Percentiles rank a stretch among this genome's conserved stretches.
Conservation (phyloP, 2,329 filamentous ascomycete species). For the Fusarium euwallaceae region DNA sequence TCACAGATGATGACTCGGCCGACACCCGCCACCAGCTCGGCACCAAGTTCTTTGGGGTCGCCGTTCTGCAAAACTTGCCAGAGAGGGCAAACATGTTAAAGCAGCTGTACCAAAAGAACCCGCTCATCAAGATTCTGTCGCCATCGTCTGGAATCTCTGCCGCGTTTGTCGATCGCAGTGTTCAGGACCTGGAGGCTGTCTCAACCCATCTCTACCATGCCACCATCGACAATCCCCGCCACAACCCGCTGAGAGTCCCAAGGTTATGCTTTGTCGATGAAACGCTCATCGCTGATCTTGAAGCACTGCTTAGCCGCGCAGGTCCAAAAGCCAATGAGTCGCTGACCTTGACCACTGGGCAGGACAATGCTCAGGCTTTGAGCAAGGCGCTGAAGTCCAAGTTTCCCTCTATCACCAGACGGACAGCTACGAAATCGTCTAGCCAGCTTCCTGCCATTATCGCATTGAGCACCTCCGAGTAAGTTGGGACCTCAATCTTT, state of each 20-base stretch:
- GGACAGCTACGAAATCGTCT: neutral
- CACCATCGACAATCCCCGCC: neutral
- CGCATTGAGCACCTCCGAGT: neutral
- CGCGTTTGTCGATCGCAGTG: neutral
- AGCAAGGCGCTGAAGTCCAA: neutral
- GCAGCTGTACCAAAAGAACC: neutral
- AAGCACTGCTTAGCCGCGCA: neutral
- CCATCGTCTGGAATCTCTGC: neutral
- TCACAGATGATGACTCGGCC: neutral
- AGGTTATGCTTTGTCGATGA: neutral
- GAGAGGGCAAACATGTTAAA: neutral
- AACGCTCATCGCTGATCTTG: neutral
- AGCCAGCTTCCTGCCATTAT: neutral
- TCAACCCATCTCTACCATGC: neutral
- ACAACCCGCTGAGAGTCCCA: neutral
- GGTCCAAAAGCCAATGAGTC: neutral
- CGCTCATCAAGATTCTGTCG: neutral
- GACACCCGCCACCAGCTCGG: neutral
- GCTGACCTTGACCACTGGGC: neutral
- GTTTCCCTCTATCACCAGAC: neutral
- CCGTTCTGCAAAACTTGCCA: neutral
- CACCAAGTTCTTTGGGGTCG: neutral
- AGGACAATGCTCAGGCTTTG: neutral
- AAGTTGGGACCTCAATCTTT: fast-evolving
- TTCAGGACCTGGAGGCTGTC: neutral